Percentiles rank a stretch among this genome's conserved stretches.
These are phyloP conservation scores for Cytospora piceae DNA, from an alignment of 2,329 filamentous ascomycete species.

Conservation along the genomic window DNA sequence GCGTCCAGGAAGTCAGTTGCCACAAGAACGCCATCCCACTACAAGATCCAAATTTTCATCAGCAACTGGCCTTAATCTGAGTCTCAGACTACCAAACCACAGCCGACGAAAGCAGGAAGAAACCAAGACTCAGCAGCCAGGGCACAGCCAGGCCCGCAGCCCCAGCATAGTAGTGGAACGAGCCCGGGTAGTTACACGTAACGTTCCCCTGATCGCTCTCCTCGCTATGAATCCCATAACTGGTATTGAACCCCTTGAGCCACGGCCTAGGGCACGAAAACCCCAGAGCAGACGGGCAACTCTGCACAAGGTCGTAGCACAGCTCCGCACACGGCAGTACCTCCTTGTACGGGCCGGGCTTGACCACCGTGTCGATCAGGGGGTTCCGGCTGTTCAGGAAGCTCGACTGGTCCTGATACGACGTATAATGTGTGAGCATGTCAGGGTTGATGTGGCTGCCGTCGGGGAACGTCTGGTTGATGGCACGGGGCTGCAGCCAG, in stretches of 20 bases:
- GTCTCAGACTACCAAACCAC: constrained; percentile 14
- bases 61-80: neutral
- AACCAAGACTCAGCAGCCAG: constrained; percentile 33
- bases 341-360: constrained; percentile 92
- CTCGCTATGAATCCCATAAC: constrained; percentile 46
- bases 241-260: constrained; percentile 47
- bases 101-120: constrained; percentile 12
- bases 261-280: constrained; percentile 72
- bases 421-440: constrained; percentile 33
- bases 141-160: constrained; percentile 33
- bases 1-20: neutral
- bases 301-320: constrained; percentile 84
- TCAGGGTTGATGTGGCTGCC: constrained; percentile 56
- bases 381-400: constrained; percentile 66
- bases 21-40: neutral
- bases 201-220: constrained; percentile 35
- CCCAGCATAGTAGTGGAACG: constrained; percentile 54
- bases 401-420: constrained; percentile 37
- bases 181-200: constrained; percentile 65
- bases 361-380: constrained; percentile 71
- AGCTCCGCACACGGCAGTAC: constrained; percentile 85
- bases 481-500: constrained; percentile 71
- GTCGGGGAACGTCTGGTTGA: constrained; percentile 71
- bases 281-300: constrained; percentile 75
- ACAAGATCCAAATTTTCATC: neutral